Evolutionary conservation across 768 basidiomycete genomes (phyloP).

Genomic region (Boletus tylopilopsis): DNA sequence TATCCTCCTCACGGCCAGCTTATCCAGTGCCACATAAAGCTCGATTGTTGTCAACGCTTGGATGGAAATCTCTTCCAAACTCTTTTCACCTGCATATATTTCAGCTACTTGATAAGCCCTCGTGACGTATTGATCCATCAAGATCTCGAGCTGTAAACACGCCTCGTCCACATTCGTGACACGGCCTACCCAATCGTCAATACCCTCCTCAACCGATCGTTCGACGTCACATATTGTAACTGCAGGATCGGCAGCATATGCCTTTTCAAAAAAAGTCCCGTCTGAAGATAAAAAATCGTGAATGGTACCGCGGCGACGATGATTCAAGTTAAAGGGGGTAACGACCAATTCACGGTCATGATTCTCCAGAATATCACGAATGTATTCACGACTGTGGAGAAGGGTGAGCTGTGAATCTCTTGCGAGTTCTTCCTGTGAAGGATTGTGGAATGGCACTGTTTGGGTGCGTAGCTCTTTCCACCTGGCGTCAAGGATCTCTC

Average conservation of each 20-base stretch:
- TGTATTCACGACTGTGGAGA: neutral
- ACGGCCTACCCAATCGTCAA: slow-evolving; percentile 31
- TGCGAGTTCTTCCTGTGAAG: neutral
- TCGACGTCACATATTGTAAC: slow-evolving; percentile 37
- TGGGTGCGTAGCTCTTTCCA: slow-evolving; percentile 30
- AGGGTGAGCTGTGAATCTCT: slow-evolving; percentile 35
- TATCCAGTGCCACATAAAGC: neutral
- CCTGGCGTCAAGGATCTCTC: slow-evolving; percentile 25
- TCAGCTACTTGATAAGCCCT: neutral
- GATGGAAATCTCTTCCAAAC: slow-evolving; percentile 35
- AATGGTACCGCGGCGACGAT: slow-evolving; percentile 8
- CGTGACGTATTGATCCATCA: slow-evolving; percentile 26
- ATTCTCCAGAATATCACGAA: slow-evolving; percentile 10
- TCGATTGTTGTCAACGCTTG: slow-evolving; percentile 36
- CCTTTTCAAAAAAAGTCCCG: slow-evolving; percentile 5
- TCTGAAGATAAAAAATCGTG: slow-evolving; percentile 13
- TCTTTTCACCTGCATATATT: neutral
- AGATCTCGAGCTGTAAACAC: slow-evolving; percentile 15
- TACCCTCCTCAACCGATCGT: slow-evolving; percentile 23
- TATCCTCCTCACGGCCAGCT: neutral
- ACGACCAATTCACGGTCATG: too few species aligned
- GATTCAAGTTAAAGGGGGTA: neutral
- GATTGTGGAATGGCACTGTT: neutral
- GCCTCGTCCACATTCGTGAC: slow-evolving; percentile 7
- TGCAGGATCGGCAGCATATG: slow-evolving; percentile 5